Evolutionary conservation across 192 early-diverging fungal genomes (phyloP).

Genomic region (Gaertneriomyces semiglobifer): DNA sequence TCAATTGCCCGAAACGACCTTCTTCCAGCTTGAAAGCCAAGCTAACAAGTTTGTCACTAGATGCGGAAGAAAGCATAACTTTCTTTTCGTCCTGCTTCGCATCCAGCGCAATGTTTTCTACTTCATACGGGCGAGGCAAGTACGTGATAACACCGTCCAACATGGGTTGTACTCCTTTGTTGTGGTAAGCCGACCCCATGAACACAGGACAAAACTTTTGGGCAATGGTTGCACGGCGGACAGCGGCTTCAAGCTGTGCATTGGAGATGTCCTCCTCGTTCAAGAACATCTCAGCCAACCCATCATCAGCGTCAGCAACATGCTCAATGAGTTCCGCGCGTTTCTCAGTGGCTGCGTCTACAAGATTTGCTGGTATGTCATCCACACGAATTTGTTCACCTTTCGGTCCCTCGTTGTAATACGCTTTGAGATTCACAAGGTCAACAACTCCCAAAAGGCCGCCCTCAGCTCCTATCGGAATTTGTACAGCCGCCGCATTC

Average conservation of each 20-base stretch:
- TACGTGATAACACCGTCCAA: conserved; percentile 88
- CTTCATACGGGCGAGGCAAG: conserved; percentile 73
- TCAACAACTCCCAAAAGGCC: conserved; percentile 90
- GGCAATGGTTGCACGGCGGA: conserved; percentile 72
- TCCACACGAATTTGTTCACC: conserved; percentile 68
- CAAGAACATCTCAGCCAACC: conserved; percentile 82
- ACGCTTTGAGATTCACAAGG: conserved; percentile 78
- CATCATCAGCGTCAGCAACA: conserved; percentile 83
- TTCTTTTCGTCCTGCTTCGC: conserved; percentile 40
- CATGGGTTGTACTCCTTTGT: conserved; percentile 90
- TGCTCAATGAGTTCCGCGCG: conserved; percentile 77
- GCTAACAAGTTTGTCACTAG: conserved; percentile 69
- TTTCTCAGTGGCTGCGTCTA: conserved; percentile 46
- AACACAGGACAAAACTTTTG: conserved; percentile 81
- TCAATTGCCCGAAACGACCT: conserved; percentile 92
- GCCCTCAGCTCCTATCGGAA: conserved; percentile 80
- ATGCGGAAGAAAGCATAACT: conserved; percentile 33
- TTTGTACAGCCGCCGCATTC: conserved; percentile 46
- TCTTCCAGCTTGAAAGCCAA: conserved; percentile 98
- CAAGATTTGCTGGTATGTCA: conserved; percentile 40
- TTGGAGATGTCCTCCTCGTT: conserved; percentile 62
- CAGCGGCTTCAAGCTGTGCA: conserved; percentile 66
- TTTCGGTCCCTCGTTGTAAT: conserved; percentile 84
- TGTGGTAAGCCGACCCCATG: conserved; percentile 84
- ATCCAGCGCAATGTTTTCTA: conserved; percentile 55